Evolutionary conservation across 768 basidiomycete genomes (phyloP), one percentile per base, ranked within the genome.

Genomic region (Filobasidium wieringae): DNA sequence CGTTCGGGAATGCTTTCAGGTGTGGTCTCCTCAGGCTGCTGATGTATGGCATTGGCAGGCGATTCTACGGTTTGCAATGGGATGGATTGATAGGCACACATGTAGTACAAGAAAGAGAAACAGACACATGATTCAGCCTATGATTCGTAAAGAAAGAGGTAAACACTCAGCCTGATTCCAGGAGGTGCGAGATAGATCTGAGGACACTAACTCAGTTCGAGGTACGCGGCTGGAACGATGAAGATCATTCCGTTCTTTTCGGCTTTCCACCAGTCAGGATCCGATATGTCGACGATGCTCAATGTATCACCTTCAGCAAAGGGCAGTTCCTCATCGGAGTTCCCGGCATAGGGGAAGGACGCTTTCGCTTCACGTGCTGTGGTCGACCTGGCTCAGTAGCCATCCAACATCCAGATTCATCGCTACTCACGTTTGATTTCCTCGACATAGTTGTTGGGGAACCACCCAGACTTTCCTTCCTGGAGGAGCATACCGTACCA

Each of bases 191-290:
- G 47, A 49, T 43, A 63, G 65, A 74, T 12, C 31, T 51, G n/a
- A n/a, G n/a, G 43, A 31, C 55, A 93, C 92, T 93, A 84, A 93
- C 93, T 88, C 81, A 85, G 82, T 75, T 93, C 87, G 71, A 99
- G 72, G 73, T 97, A 97, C 19, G 84, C 82, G 26, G 91, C 89
- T 53, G 95, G 95, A 4, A 91, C 90, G 68, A 91, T 83, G 76
- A 86, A 87, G 53, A 95, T 83, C 60, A 84, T 74, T 22, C 93
- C 93, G 49, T 80, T 82, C 67, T 81, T 80, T 76, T 96, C 92
- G 36, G 85, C 86, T 77, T 92, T 96, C 88, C 88, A 97, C 95
- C 95, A 97, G 66, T 88, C 87, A 53, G 77, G 79, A 64, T 96
- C 95, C 54, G 80, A 80, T 47, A 75, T 80, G 68, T 99, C 95